Evolutionary conservation across 2,329 filamentous ascomycete genomes (phyloP), one percentile per base, ranked within the genome.

Genomic region (Hypoxylon sp.): DNA sequence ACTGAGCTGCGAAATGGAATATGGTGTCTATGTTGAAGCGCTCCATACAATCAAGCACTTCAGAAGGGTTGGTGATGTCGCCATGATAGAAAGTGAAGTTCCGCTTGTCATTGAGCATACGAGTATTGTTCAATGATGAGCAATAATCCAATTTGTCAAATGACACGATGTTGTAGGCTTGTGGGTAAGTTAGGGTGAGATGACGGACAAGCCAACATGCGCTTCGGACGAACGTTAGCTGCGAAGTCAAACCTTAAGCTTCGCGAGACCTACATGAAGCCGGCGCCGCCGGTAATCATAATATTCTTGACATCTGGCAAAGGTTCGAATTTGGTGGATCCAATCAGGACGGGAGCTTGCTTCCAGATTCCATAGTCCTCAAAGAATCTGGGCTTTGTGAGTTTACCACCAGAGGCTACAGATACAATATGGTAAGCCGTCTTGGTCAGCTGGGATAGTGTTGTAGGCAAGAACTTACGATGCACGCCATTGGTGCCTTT

Each of bases 111-210:
- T 91, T 87, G 53, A 95, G 86, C 55, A 87, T 84, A 48, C 90
- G 86, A 3, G 92, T 93, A 80, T 95, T 96, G 83, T 94, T 93
- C 73, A 94, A 83, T 6, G 92, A 92, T 6, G 92, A 87, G 81
- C 92, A 94, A 81, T 94, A 94, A 78, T 95, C 92, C 65, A 95
- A 85, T 80, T 94, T 95, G 82, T 96, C 93, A 75, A 94, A 94
- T 35, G 91, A 94, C 55, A 95, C 85, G 70, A 95, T 88, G 76
- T 92, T 92, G 84, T 96, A 96, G 70, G 88, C 85, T 44, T 90
- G 78, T 2, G 91, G 87, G 76, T 95, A 95, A 35, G 90, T 93
- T 64, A 92, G 81, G 10, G 89, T 89, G 57, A 96, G 84, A 80
- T 95, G 92, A 68, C 93, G 90, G 69, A 93, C 91, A 39, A 95